Evolutionary conservation across 805 yeast genomes (phyloP).

Genomic region (Komagataella phaffii): DNA sequence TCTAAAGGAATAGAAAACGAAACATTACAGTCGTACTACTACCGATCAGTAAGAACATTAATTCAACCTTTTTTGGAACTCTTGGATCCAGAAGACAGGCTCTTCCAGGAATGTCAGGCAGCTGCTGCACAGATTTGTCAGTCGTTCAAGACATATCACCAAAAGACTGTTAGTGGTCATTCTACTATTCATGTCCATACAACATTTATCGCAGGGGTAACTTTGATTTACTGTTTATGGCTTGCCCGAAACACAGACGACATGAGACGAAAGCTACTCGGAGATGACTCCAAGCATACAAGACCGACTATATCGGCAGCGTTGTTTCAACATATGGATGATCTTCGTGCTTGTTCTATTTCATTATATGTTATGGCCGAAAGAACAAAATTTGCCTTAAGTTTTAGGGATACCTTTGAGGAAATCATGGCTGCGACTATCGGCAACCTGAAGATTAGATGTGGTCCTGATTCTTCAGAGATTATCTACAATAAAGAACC

Average conservation of each 20-base stretch:
- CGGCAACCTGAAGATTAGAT: constrained; percentile 45
- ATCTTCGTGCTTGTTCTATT: constrained; percentile 50
- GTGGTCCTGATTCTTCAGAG: constrained; percentile 52
- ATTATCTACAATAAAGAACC: constrained; percentile 28
- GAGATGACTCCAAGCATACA: constrained; percentile 47
- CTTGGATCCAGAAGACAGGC: constrained; percentile 43
- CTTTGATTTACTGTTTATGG: constrained; percentile 56
- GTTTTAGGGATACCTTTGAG: constrained; percentile 56
- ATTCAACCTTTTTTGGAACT: constrained; percentile 54
- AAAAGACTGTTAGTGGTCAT: constrained; percentile 47
- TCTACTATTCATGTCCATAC: constrained; percentile 57
- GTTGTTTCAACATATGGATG: constrained; percentile 43
- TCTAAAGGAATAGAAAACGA: constrained; percentile 40
- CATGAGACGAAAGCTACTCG: constrained; percentile 35
- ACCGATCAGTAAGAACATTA: constrained; percentile 42
- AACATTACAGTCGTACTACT: constrained; percentile 44
- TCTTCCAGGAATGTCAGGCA: constrained; percentile 55
- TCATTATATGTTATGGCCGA: constrained; percentile 56
- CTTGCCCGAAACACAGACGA: constrained; percentile 49
- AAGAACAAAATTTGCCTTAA: constrained; percentile 45
- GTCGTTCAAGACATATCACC: constrained; percentile 47
- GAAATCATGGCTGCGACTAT: constrained; percentile 52
- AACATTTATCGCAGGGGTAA: constrained; percentile 56
- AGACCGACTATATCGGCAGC: constrained; percentile 43
- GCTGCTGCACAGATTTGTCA: constrained; percentile 64